These are phyloP conservation scores for Lasiosphaeris hirsuta DNA, from an alignment of 495 filamentous ascomycete genomes.

Conservation along the genomic window DNA sequence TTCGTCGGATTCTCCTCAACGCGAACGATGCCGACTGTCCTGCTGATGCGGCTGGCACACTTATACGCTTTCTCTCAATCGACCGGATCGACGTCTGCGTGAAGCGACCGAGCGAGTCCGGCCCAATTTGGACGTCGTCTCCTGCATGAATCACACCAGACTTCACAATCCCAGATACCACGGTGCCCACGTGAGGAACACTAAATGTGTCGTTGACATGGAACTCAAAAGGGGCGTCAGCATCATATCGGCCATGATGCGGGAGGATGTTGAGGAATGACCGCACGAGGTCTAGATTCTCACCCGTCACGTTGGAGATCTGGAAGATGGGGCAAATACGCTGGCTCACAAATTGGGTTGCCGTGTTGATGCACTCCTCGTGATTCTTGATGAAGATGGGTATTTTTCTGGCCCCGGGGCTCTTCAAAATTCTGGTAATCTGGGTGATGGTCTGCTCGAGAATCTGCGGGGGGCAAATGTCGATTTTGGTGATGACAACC, in stretches of 20 bases:
- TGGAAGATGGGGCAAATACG: conserved; percentile 97
- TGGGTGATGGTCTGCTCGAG: conserved; percentile 92
- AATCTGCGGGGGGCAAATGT: conserved; percentile 96
- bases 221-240: conserved; percentile 87
- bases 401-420: conserved; percentile 89
- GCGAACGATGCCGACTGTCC: conserved; percentile 94
- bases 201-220: conserved; percentile 97
- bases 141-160: conserved; percentile 83
- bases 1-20: conserved; percentile 75
- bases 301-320: conserved; percentile 94
- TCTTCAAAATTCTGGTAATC: conserved; percentile 87
- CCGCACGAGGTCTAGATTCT: conserved; percentile 73
- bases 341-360: conserved; percentile 92
- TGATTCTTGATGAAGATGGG: conserved; percentile 94
- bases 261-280: conserved; percentile 95
- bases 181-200: conserved; percentile 96
- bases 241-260: conserved; percentile 89
- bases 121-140: conserved; percentile 84
- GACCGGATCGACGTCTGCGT: conserved; percentile 83
- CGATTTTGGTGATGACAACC: conserved; percentile 98
- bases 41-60: conserved; percentile 82
- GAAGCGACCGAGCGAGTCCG: conserved; percentile 90
- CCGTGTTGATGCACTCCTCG: conserved; percentile 90
- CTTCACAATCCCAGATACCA: conserved; percentile 92
- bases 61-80: conserved; percentile 93